Evolutionary conservation across 192 early-diverging fungal genomes (phyloP), one percentile per base, ranked within the genome.

Genomic region (Jimgerdemannia flammicorona): DNA sequence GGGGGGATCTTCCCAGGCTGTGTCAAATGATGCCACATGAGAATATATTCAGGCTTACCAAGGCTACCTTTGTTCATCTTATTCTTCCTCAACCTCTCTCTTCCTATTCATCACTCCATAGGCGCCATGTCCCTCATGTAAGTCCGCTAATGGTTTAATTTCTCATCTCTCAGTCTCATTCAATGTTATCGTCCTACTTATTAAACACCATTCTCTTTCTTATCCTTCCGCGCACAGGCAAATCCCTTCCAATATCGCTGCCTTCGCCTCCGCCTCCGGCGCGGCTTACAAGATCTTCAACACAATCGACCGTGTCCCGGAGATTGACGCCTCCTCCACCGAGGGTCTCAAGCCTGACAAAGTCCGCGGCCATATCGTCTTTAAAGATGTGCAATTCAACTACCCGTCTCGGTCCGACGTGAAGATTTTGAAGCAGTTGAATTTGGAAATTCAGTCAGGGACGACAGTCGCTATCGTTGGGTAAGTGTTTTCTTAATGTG

Each of bases 391-490:
- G 18, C 74, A 86, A 17, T 99, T 99, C 81, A 73, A 81, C 67
- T 99, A 99, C 72, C 97, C 96, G 14, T 86, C 91, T 19, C 91
- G 94, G 6, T 90, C 91, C 0, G 95, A 96, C 64, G 92, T 97
- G 11, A 83, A 81, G 14, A 90, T 99, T 66, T 82, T 99, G 72
- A 87, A 92, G 42, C 83, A 89, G 65, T 82, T 98, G 64, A 87
- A 75, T 76, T 83, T 98, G 42, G 88, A 74, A 20, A 87, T 96
- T 65, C 71, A 81, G 43, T 85, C 93, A 4, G 96, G 97, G 20
- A 83, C 90, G 78, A 94, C 91, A 8, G 91, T 96, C n/a, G 96
- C 95, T 29, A 85, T 98, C 72, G 97, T 97, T 8, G 97, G 97
- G 49, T 59, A 14, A 6, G 49, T 59, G 6, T 59, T 14, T 59